Conservation (phyloP, 2,329 filamentous ascomycete species). For the Emergomyces pasteurianus region DNA sequence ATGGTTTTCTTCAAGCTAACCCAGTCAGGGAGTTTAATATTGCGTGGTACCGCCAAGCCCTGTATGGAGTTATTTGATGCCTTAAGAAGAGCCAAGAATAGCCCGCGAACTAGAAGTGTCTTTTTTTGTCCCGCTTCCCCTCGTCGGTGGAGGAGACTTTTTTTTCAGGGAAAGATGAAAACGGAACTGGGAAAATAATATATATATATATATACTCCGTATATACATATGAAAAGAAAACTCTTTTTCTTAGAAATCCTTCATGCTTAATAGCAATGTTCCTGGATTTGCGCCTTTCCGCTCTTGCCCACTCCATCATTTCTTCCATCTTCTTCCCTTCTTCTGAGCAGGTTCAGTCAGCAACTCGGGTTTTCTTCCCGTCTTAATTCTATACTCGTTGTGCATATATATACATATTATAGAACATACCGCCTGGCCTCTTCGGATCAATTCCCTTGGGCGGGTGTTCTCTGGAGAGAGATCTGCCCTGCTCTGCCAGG, state of each 20-base stretch:
- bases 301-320: neutral
- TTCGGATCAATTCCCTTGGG: neutral
- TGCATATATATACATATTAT: neutral
- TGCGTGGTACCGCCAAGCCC: neutral
- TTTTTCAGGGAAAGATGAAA: neutral
- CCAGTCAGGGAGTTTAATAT: too few species aligned
- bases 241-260: too few species aligned
- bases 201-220: too few species aligned
- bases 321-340: neutral
- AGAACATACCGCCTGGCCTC: neutral
- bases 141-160: neutral
- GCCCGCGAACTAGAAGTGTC: neutral
- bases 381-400: neutral
- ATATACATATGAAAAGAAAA: too few species aligned
- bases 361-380: neutral
- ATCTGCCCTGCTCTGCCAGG: neutral
- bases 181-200: too few species aligned
- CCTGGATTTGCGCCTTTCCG: neutral
- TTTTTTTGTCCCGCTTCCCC: neutral
- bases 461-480: neutral
- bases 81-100: too few species aligned
- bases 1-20: too few species aligned
- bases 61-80: too few species aligned
- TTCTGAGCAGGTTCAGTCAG: neutral
- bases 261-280: neutral